Base-by-base conservation (phyloP, 345 rosid genomes). In the Populus pruinosa region DNA sequence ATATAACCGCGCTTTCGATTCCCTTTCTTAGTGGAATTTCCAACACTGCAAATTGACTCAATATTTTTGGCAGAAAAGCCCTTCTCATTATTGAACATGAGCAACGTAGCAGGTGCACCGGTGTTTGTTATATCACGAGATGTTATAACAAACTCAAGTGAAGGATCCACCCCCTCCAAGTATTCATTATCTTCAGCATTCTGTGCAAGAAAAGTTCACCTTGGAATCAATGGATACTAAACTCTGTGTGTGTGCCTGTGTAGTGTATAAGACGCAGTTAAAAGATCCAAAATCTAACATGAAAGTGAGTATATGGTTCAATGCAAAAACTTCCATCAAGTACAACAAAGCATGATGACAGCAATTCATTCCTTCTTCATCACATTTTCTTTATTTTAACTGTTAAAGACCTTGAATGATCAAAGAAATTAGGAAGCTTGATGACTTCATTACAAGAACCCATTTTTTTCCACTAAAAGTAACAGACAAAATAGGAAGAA, bases 181-280 rank as follows among this genome's bases (percentile, higher is more conserved):
- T 92, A 92, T 81, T 88, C 95, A 20, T 92, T 92, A 64, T 92
- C 97, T 61, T 92, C 95, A 0, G 97, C 93, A 66, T 92, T 92
- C 93, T 92, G 83, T 12, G 31, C 7, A 67, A 47, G 0, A 17
- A 56, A 69, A 66, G 4, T 12, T 73, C 76, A 78, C 50, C 63
- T 56, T 56, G 29, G 29, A 8, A 55, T 55, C 62, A 55, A 55
- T 20, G 62, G 62, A 55, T 55, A 21, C 25, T 55, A 8, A 55
- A 21, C 62, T 55, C 21, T 38, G 9, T 38, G 41, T 38, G 41
- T 38, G 41, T 8, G 41, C 8, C 8, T 38, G 41, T 38, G 41
- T 8, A 38, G 41, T 38, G 41, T 38, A 38, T 38, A 38, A 7
- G 3, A 8, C 2, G n/a, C n/a, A 21, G 4, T 10, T n/a, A 56